Evolutionary conservation across 2,329 filamentous ascomycete species (phyloP), one percentile per base, ranked within the genome.

Genomic region (Ophiostoma angusticollis): DNA sequence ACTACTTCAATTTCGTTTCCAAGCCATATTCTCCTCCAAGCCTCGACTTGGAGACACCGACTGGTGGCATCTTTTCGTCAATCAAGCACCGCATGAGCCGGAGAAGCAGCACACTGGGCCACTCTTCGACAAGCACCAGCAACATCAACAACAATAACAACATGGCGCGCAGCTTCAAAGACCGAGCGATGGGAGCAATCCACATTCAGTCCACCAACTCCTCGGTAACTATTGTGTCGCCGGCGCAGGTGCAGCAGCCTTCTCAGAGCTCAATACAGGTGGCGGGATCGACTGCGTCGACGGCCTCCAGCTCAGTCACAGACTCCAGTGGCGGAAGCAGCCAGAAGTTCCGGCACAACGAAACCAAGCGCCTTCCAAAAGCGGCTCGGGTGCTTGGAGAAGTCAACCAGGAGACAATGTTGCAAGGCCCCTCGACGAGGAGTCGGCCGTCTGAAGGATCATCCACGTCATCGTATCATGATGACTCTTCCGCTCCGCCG

Each of bases 381-480:
- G 16, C 35, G 7, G 35, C 39, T 3, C 43, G 41, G 6, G 17
- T 47, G 9, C 39, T 45, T 5, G 43, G 41, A 3, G 43, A 44
- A n/a, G 19, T 21, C 18, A 46, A 44, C 24, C 24, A 37, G 18
- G 33, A 39, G 6, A 45, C 39, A 1, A 37, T 39, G 31, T 17
- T 31, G 5, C 31, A 35, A 9, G 28, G 31, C 2, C 14, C 25
- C 9, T 9, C 21, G 4, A 17, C 23, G 2, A 31, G 23, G 19
- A 40, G 39, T 23, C 44, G 45, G 4, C 44, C 47, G 4, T 47
- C 44, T 1, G 45, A 47, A 23, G 46, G 45, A 7, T 65, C 63
- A 1, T 63, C 62, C 2, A 60, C 60, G 1, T 65, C 63, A 0
- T 61, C 57, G 6, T 61, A 55, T 21, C 61, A 60, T 37, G 62